Base-by-base conservation (phyloP, 2,329 filamentous ascomycete species). In the Metarhizium rileyi region DNA sequence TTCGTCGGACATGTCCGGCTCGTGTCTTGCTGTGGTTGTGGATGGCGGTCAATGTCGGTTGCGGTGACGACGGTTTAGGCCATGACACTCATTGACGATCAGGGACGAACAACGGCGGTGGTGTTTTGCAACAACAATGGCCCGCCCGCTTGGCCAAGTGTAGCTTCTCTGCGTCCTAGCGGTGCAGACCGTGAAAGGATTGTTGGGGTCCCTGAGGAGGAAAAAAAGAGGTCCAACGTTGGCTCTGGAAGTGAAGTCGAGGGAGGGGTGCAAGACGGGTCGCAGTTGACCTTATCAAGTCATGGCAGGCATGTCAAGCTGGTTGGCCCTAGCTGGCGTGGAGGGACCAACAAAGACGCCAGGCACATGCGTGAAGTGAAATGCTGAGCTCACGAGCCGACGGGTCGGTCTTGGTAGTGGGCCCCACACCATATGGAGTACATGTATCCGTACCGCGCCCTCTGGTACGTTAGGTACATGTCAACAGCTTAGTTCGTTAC, bases 1-100 rank as follows among this genome's bases (percentile, higher is more conserved):
- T 70, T 96, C 90, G 72, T 82, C 77, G 59, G 77, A 80, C 78
- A 82, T 82, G 27, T 46, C 20, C 26, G 14, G 36, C 27, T 36
- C 23, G n/a, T 33, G 18, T 42, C 38, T 25, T 20, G 30, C 14
- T 5, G 38, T 42, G 10, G 38, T 42, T 4, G 38, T 3, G 8
- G 38, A 18, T 25, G 38, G 20, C 14, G 22, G 38, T 42, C 38
- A 42, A 42, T 42, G 8, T 12, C 10, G 22, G n/a, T 38, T 38
- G 16, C 16, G 18, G 18, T 38, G 33, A 38, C 20, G 35, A 38
- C 35, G 35, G 18, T 18, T 38, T 38, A 47, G 44, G 33, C 45
- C 49, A 51, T 51, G 42, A 25, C 33, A 35, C 36, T 33, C 26
- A 25, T 10, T 5, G n/a, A 43, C 30, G 44, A 28, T 25, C 20